Percentiles rank a stretch among this genome's conserved stretches.
Conservation (phyloP, 768 basidiomycete species). For the Hydnomerulius pinastri region DNA sequence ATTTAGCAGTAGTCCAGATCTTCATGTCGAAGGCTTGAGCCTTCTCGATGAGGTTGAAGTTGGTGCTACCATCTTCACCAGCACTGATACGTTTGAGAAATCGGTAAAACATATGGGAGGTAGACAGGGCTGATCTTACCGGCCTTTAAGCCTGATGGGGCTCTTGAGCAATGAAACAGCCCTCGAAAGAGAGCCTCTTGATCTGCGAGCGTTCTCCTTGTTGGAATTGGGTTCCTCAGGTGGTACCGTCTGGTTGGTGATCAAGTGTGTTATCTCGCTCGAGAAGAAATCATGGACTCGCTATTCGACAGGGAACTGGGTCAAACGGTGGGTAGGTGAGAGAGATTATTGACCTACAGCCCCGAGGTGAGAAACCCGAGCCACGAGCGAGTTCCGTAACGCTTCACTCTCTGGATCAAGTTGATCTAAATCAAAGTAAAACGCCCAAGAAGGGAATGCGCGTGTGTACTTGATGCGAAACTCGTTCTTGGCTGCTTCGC, state of each 20-base stretch:
- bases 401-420: constrained; percentile 38
- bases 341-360: constrained; percentile 58
- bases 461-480: constrained; percentile 84
- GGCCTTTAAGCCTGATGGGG: constrained; percentile 61
- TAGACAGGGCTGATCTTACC: constrained; percentile 43
- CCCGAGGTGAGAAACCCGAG: constrained; percentile 66
- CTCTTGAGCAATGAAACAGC: constrained; percentile 49
- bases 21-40: constrained; percentile 77
- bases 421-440: constrained; percentile 78
- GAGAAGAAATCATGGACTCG: constrained; percentile 88
- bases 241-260: constrained; percentile 59
- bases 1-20: constrained; percentile 78
- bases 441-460: constrained; percentile 82
- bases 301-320: constrained; percentile 42
- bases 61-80: constrained; percentile 33
- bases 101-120: constrained; percentile 1
- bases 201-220: constrained; percentile 65
- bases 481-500: constrained; percentile 60
- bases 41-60: constrained; percentile 59
- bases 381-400: constrained; percentile 45
- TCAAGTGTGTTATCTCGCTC: constrained; percentile 82
- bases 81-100: constrained; percentile 16
- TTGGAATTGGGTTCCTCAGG: constrained; percentile 41
- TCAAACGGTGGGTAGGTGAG: background rate
- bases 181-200: constrained; percentile 26